phyloP scores from a whole-genome alignment of 768 basidiomycete genomes.

The Cystofilobasidium bisporidii region DNA sequence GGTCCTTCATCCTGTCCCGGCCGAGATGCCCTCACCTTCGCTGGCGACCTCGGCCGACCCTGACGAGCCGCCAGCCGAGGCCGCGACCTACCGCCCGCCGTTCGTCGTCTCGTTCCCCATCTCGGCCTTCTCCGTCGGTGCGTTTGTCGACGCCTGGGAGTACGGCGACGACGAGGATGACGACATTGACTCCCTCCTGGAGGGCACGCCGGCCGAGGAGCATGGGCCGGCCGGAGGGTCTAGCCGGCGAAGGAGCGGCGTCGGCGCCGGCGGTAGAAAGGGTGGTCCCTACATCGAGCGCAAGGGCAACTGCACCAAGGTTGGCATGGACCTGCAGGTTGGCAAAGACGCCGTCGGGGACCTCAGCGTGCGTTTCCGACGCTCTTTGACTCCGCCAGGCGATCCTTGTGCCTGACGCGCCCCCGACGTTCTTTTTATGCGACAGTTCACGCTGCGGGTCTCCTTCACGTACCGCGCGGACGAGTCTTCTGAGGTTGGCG shows the following conservation, averaged over 20 bases:
- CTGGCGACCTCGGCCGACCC: background rate
- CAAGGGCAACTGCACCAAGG: constrained; percentile 44
- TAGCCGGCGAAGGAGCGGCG: constrained; percentile 40
- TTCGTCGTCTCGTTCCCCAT: constrained; percentile 74
- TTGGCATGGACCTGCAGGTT: constrained; percentile 80
- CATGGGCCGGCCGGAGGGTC: constrained; percentile 42
- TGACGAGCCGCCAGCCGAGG: constrained; percentile 36
- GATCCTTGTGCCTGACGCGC: no score
- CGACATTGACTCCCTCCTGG: constrained; percentile 40
- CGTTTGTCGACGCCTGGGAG: constrained; percentile 96
- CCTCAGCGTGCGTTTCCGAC: constrained; percentile 49
- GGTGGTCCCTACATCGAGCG: constrained; percentile 52
- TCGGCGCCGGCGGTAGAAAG: constrained; percentile 53
- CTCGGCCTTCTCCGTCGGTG: constrained; percentile 66
- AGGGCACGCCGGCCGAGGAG: constrained; percentile 45
- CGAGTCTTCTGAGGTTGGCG: constrained; percentile 35
- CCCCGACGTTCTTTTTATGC: no score
- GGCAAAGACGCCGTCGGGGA: constrained; percentile 64
- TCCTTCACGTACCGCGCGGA: constrained; percentile 90
- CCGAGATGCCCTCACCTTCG: constrained; percentile 35
- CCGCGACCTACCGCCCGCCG: constrained; percentile 47
- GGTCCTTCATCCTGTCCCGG: constrained; percentile 43
- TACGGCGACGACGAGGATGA: constrained; percentile 58
- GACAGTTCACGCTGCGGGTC: constrained; percentile 87
- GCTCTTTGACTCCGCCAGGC: background rate